A percentile compares a stretch with the other conserved stretches of the same genome.
Conservation (phyloP, 176 grass and related monocot genomes). For the Oryza nivara region DNA sequence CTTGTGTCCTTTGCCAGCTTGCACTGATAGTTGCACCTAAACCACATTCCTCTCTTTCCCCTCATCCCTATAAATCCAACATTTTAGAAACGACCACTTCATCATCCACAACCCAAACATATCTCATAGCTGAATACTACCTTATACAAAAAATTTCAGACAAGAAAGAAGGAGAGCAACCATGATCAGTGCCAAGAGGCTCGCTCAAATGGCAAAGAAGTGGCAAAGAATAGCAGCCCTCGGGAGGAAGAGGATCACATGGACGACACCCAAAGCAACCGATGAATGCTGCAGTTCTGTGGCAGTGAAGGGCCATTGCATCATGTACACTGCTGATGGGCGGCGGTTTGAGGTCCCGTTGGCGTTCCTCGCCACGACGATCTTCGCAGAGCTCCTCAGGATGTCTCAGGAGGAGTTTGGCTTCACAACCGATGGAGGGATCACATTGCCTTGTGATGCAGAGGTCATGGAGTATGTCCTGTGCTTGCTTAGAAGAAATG, state of each 20-base stretch:
- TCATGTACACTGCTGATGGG: constrained; percentile 45
- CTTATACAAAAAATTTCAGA: neutral
- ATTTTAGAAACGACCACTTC: neutral
- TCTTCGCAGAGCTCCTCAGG: constrained; percentile 55
- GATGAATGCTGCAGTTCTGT: neutral
- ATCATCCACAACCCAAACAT: constrained; percentile 29
- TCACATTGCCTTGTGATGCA: constrained; percentile 53
- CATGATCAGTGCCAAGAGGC: constrained; percentile 58
- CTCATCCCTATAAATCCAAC: constrained; percentile 37
- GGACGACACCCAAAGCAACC: neutral
- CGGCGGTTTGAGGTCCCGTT: constrained; percentile 57
- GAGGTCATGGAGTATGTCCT: constrained; percentile 50
- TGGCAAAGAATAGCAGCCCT: constrained; percentile 49
- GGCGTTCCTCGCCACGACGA: constrained; percentile 25
- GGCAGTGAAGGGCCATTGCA: constrained; percentile 49
- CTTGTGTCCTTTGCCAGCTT: constrained; percentile 34
- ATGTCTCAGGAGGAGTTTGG: constrained; percentile 67
- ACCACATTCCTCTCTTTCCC: neutral
- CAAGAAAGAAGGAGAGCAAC: constrained; percentile 7
- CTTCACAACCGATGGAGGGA: constrained; percentile 24
- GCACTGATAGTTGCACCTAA: constrained; percentile 9
- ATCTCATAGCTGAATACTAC: neutral
- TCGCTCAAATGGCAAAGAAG: constrained; percentile 47
- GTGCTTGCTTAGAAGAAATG: constrained; percentile 42
- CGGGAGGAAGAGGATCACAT: constrained; percentile 43